phyloP scores from a whole-genome alignment of 495 filamentous ascomycete genomes.

The Aspergillus nanangensis region DNA sequence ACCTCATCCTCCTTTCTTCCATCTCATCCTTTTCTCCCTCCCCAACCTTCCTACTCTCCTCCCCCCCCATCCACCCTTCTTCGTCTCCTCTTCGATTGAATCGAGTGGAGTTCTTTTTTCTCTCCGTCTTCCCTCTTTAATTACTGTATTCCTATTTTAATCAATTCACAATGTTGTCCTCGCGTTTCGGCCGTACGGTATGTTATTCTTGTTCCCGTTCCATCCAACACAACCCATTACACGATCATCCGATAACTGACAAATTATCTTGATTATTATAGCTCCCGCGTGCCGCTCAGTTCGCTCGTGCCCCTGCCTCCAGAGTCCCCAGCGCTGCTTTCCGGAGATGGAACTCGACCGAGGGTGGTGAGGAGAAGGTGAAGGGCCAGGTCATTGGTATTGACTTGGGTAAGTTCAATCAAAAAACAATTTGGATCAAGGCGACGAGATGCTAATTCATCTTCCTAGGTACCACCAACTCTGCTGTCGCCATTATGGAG shows the following conservation, averaged over 20 bases:
- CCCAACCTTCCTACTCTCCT: conserved; percentile 19
- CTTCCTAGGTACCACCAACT: conserved; percentile 85
- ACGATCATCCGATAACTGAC: conserved; percentile 21
- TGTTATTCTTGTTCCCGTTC: conserved; percentile 35
- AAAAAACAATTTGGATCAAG: conserved; percentile 3
- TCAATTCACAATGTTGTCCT: conserved; percentile 49
- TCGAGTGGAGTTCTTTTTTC: conserved; percentile 29
- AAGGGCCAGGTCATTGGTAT: conserved; percentile 98
- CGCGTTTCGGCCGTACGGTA: conserved; percentile 63
- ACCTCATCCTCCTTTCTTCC: conserved; percentile 22
- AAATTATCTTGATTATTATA: conserved; percentile 12
- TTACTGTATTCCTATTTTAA: conserved; percentile 28
- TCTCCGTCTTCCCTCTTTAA: conserved; percentile 32
- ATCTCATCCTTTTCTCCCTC: conserved; percentile 23
- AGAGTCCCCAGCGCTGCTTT: conserved; percentile 55
- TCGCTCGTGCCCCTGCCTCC: conserved; percentile 49
- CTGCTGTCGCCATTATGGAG: conserved; percentile 96
- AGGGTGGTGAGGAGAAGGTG: conserved; percentile 78
- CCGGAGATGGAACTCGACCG: conserved; percentile 78
- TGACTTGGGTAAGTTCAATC: conserved; percentile 76
- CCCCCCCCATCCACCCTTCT: conserved; percentile 27
- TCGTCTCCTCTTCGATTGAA: conserved; percentile 33
- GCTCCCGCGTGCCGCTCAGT: conserved; percentile 40
- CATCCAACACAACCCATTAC: conserved; percentile 8
- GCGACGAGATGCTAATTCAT: conserved; percentile 14